A percentile compares a stretch with the other conserved stretches of the same genome.
Evolutionary conservation across 2,329 filamentous ascomycete genomes (phyloP).

Genomic region (Scedosporium apiospermum): DNA sequence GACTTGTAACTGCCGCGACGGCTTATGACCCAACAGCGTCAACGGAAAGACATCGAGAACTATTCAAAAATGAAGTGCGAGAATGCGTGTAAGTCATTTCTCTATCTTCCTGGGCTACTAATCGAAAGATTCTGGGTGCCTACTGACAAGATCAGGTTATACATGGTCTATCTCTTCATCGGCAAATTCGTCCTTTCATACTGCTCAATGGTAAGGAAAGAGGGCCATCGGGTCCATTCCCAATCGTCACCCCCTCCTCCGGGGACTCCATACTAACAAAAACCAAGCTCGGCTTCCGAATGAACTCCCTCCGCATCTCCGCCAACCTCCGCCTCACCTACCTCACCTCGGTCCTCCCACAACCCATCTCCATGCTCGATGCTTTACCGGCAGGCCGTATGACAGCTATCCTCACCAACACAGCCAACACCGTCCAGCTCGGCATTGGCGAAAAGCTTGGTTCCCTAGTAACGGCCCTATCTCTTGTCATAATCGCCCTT

Average conservation of each 20-base stretch:
- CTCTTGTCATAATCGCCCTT: slow-evolving; percentile 33
- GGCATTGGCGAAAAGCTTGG: slow-evolving; percentile 44
- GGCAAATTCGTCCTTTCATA: slow-evolving; percentile 23
- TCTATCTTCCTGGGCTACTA: not conserved
- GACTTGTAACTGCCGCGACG: slow-evolving; percentile 21
- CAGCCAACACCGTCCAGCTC: slow-evolving; percentile 41
- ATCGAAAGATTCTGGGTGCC: not conserved
- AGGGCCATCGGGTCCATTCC: not conserved
- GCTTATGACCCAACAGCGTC: slow-evolving; percentile 12
- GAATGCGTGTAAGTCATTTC: slow-evolving; percentile 12
- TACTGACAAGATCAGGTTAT: slow-evolving; percentile 15
- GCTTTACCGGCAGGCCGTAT: slow-evolving; percentile 38
- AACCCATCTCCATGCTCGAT: slow-evolving; percentile 38
- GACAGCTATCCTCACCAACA: slow-evolving; percentile 41
- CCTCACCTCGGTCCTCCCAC: slow-evolving; percentile 35
- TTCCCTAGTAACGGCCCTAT: slow-evolving; percentile 28
- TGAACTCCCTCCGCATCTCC: slow-evolving; percentile 39
- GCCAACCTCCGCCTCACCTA: slow-evolving; percentile 39
- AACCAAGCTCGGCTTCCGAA: slow-evolving; percentile 32
- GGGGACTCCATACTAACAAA: not conserved
- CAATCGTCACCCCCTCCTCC: not conserved
- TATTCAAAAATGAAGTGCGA: slow-evolving; percentile 8
- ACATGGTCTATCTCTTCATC: slow-evolving; percentile 25
- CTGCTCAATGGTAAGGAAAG: slow-evolving; percentile 17
- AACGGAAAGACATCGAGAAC: slow-evolving; percentile 9